phyloP scores from a whole-genome alignment of 345 rosid genomes.

The Populus simonii region DNA sequence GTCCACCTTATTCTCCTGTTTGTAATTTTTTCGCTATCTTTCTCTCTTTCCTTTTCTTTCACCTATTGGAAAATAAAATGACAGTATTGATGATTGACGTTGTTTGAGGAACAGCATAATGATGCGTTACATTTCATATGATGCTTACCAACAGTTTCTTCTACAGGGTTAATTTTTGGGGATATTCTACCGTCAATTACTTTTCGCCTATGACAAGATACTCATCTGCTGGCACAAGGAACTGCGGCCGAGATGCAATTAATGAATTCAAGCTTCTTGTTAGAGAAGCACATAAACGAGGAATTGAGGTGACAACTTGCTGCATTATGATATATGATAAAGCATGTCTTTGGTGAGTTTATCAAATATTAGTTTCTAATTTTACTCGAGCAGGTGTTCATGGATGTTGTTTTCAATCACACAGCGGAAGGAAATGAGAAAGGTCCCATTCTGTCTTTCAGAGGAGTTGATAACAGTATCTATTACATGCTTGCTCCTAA shows the following conservation, averaged over 20 bases:
- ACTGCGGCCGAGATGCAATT: slow-evolving; percentile 65
- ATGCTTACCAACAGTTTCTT: slow-evolving; percentile 22
- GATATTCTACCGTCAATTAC: slow-evolving; percentile 83
- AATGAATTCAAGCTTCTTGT: slow-evolving; percentile 84
- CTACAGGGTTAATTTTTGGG: slow-evolving; percentile 93
- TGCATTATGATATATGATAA: slow-evolving; percentile 10
- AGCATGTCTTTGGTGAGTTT: slow-evolving; percentile 2
- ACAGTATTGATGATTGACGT: not conserved
- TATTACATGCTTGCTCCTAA: slow-evolving; percentile 97
- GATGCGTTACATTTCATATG: not conserved
- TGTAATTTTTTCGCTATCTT: not conserved
- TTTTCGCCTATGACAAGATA: slow-evolving; percentile 95
- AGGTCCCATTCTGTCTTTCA: slow-evolving; percentile 82
- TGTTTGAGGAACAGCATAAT: not conserved
- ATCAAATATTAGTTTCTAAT: slow-evolving; percentile 24
- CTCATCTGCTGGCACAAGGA: slow-evolving; percentile 56
- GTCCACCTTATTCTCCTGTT: not conserved
- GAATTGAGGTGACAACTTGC: slow-evolving; percentile 72
- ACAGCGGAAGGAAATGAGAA: slow-evolving; percentile 97
- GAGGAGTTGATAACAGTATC: slow-evolving; percentile 87
- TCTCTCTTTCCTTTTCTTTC: not conserved
- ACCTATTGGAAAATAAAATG: not conserved
- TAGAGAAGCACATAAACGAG: slow-evolving; percentile 89
- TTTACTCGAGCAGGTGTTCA: slow-evolving; percentile 58
- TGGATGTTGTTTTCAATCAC: slow-evolving; percentile 98